A percentile compares a stretch with the other conserved stretches of the same genome.
phyloP scores from a whole-genome alignment of 192 early-diverging fungal genomes.

The Dispira simplex region DNA sequence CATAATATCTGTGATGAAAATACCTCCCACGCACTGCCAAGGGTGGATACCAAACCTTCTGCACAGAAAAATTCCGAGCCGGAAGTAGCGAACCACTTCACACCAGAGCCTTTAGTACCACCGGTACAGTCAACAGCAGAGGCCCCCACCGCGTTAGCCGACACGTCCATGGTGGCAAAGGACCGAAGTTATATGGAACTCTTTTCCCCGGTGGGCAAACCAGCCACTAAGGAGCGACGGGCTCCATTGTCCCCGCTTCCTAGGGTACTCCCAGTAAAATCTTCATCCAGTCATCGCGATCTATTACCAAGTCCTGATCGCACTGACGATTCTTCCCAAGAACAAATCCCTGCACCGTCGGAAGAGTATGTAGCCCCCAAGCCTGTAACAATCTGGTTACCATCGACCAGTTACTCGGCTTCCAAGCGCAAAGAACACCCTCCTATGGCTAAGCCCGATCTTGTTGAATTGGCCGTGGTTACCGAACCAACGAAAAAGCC shows the following conservation, averaged over 20 bases:
- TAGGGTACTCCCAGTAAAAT: not conserved
- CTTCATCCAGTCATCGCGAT: not conserved
- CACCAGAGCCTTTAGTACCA: not conserved
- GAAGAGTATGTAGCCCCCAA: not conserved
- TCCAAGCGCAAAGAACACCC: no score
- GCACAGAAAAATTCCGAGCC: not conserved
- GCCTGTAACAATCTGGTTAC: not conserved
- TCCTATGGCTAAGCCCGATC: no score
- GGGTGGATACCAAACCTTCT: not conserved
- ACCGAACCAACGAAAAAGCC: no score
- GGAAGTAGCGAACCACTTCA: not conserved
- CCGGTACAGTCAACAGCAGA: not conserved
- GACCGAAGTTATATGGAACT: constrained; percentile 10
- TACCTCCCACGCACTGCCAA: not conserved
- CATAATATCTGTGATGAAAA: not conserved
- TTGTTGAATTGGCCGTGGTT: no score
- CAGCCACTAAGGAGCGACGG: not conserved
- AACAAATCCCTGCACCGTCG: not conserved
- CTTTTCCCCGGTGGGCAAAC: constrained; percentile 4
- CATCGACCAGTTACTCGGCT: not conserved
- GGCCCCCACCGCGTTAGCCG: not conserved
- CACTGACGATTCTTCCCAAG: no score
- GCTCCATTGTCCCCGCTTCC: not conserved
- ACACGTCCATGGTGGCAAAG: not conserved
- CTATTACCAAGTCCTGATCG: no score